A percentile compares a stretch with the other conserved stretches of the same genome.
Evolutionary conservation across 2,329 filamentous ascomycete species (phyloP).

Genomic region (Aureobasidium sp.): DNA sequence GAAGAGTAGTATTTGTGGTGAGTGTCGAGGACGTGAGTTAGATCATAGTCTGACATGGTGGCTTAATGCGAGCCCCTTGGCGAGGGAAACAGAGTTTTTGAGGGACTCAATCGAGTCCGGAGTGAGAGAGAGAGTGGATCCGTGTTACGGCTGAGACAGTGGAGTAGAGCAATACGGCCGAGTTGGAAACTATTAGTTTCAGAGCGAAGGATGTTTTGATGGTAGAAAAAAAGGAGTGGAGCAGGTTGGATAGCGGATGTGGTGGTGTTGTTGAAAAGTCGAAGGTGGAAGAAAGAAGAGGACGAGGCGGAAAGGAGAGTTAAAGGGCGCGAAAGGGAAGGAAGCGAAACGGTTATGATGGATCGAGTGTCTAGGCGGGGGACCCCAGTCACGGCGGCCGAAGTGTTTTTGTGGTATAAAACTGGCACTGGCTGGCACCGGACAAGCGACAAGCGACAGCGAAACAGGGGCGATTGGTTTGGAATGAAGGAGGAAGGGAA

Average conservation of each 20-base stretch:
- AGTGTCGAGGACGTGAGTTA: not conserved
- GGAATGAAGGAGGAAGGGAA: not conserved
- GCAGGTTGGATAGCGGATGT: constrained; percentile 8
- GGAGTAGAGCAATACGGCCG: constrained; percentile 5
- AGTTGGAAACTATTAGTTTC: not conserved
- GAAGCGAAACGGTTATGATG: constrained; percentile 11
- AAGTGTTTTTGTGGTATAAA: not conserved
- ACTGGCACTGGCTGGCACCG: constrained; percentile 2
- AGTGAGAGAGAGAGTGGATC: constrained; percentile 8
- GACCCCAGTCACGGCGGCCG: not conserved
- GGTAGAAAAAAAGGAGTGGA: constrained; percentile 8
- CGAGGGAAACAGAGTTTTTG: constrained; percentile 9
- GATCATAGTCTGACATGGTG: constrained; percentile 8
- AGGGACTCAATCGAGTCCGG: not conserved
- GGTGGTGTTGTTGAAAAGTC: not conserved
- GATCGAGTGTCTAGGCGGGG: constrained; percentile 2
- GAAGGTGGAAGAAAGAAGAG: not conserved
- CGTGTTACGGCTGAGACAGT: constrained; percentile 10
- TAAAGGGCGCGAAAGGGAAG: constrained; percentile 5
- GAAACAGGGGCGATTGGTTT: constrained; percentile 6
- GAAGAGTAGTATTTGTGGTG: constrained; percentile 9
- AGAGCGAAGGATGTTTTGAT: not conserved
- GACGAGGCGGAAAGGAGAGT: not conserved
- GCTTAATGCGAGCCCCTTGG: constrained; percentile 1
- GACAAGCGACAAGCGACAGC: not conserved